Evolutionary conservation across 257 asterid species (phyloP), one percentile per base, ranked within the genome.

Genomic region (Solanum sejunctum): DNA sequence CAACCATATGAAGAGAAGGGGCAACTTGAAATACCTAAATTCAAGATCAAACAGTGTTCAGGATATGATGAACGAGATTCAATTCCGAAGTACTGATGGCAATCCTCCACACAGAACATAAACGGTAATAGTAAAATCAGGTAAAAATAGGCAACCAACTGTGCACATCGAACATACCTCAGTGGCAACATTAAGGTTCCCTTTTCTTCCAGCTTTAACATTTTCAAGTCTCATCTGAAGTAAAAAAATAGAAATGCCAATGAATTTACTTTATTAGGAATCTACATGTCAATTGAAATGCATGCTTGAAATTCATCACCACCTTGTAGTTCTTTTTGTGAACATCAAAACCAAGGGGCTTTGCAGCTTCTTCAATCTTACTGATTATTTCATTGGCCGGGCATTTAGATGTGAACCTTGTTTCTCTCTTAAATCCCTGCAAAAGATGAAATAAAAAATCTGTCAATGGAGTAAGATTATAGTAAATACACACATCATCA

Each of bases 301-400:
- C 17, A 51, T 52, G 26, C 3, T 81, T 71, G 57, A 88, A 84
- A 60, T 13, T 84, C 81, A 84, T 23, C 56, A 79, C 63, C 73
- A 95, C 99, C 99, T 94, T 95, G 90, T 94, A 95, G 85, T 94
- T 95, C 89, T 93, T 95, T 86, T 91, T 95, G 83, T 90, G 97
- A 84, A 95, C 98, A 91, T 92, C 99, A 84, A 94, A 95, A 86
- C 99, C 99, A 56, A 95, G 97, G 52, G 99, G 99, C 87, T 88
- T 93, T 8, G 91, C 98, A 83, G 98, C 99, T 92, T 93, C 95
- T 90, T 94, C 99, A 16, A 95, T 95, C 89, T 94, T 95, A 66
- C 66, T 92, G 80, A 95, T 87, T 84, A 95, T 95, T 91, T 95
- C 99, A 84, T 89, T 91, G 13, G 99, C 97, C 10, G 99, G 75